phyloP scores from a whole-genome alignment of 257 asterid genomes.

The Solanum acaule region DNA sequence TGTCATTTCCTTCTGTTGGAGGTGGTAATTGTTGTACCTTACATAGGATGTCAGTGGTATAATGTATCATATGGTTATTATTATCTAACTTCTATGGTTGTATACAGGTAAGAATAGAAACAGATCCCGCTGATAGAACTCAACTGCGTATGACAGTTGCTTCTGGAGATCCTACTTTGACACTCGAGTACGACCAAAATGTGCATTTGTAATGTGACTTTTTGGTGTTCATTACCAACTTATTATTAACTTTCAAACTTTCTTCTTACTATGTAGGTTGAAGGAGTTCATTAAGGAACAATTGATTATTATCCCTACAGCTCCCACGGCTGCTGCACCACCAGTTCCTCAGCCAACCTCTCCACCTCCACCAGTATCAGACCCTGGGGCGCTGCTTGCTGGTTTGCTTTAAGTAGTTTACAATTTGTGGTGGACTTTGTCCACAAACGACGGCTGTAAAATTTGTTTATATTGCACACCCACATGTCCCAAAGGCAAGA shows the following conservation, averaged over 20 bases:
- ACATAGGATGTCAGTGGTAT: neutral
- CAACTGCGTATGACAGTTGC: slow-evolving; percentile 87
- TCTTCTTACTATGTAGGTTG: slow-evolving; percentile 30
- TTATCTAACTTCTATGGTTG: neutral
- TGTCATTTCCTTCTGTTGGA: neutral
- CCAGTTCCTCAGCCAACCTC: slow-evolving; percentile 31
- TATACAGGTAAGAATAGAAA: slow-evolving; percentile 79
- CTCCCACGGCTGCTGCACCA: slow-evolving; percentile 36
- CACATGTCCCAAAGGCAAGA: slow-evolving; percentile 1
- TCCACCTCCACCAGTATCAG: slow-evolving; percentile 38
- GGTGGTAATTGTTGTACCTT: neutral
- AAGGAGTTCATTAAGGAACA: slow-evolving; percentile 84
- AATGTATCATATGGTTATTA: neutral
- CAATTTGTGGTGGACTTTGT: neutral
- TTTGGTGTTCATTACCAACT: neutral
- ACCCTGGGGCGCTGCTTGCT: slow-evolving; percentile 79
- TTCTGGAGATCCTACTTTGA: slow-evolving; percentile 77
- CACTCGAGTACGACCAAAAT: slow-evolving; percentile 56
- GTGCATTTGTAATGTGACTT: neutral
- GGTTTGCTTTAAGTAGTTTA: slow-evolving; percentile 49
- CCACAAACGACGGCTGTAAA: slow-evolving; percentile 17
- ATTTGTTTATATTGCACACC: slow-evolving; percentile 25
- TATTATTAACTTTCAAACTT: neutral
- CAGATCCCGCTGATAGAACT: slow-evolving; percentile 96
- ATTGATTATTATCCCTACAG: slow-evolving; percentile 49